Evolutionary conservation across 768 basidiomycete genomes (phyloP).

Genomic region (Mycena albidolilacea): DNA sequence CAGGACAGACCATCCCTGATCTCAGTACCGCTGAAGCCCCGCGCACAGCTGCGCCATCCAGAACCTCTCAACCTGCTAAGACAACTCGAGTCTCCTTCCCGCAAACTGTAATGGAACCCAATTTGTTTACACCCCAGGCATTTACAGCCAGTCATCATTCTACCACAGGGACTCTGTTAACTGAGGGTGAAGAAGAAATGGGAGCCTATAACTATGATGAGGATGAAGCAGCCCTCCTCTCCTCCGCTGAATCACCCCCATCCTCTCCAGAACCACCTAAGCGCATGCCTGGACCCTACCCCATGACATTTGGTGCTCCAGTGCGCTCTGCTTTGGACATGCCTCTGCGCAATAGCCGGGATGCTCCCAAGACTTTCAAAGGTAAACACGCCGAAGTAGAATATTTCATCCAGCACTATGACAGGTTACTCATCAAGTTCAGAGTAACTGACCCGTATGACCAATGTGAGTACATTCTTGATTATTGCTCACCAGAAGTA

Average conservation of each 20-base stretch:
- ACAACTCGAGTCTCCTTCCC: no score
- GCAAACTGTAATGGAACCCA: no score
- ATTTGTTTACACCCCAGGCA: no score
- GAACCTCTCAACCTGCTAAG: no score
- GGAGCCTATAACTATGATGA: no score
- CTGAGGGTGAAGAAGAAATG: not conserved
- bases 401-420: constrained; percentile 30
- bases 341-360: constrained; percentile 19
- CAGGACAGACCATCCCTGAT: not conserved
- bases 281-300: not conserved
- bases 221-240: no score
- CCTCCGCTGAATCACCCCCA: no score
- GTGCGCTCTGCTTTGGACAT: constrained; percentile 14
- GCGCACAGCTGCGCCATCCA: no score
- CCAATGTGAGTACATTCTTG: constrained; percentile 28
- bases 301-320: constrained; percentile 9
- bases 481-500: constrained; percentile 32
- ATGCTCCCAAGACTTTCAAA: constrained; percentile 29
- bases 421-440: constrained; percentile 11
- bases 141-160: no score
- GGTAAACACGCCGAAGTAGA: constrained; percentile 20
- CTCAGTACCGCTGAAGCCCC: not conserved
- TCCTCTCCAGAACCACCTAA: no score
- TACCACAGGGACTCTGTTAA: not conserved
- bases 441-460: constrained; percentile 16